These are phyloP conservation scores for Aureobasidium sp. DNA, from an alignment of 2,329 filamentous ascomycete genomes.

Conservation along the genomic window DNA sequence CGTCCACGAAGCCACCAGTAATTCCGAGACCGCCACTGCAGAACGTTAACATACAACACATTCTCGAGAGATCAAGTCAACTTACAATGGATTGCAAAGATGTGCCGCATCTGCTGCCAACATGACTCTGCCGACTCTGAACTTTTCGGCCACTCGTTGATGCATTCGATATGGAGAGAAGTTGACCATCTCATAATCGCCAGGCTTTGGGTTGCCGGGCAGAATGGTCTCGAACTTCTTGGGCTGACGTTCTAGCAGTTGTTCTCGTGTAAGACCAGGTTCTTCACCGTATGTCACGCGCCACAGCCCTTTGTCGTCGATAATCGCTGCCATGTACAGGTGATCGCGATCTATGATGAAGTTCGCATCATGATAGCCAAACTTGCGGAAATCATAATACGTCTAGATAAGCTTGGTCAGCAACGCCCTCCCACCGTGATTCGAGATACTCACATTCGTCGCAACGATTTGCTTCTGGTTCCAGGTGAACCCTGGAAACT, in stretches of 20 bases:
- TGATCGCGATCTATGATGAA: constrained; percentile 34
- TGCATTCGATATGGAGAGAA: constrained; percentile 37
- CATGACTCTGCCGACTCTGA: constrained; percentile 30
- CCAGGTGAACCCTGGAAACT: constrained; percentile 22
- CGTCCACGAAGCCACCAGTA: constrained; percentile 24
- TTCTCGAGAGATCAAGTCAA: background rate
- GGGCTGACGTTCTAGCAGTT: constrained; percentile 22
- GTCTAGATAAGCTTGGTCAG: constrained; percentile 10
- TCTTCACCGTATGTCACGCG: constrained; percentile 37
- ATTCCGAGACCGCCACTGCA: constrained; percentile 23
- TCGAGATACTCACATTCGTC: constrained; percentile 16
- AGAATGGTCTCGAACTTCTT: constrained; percentile 24
- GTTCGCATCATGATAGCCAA: constrained; percentile 35
- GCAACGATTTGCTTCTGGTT: constrained; percentile 19
- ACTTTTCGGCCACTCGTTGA: constrained; percentile 30
- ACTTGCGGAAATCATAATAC: constrained; percentile 31
- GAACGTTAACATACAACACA: background rate
- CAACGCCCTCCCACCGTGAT: background rate
- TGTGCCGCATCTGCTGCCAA: constrained; percentile 38
- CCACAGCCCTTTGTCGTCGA: constrained; percentile 31
- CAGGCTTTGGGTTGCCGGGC: constrained; percentile 22
- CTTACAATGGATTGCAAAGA: constrained; percentile 24
- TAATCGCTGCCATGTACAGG: constrained; percentile 26
- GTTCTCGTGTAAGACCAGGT: constrained; percentile 22
- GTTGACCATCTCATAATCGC: constrained; percentile 29